Base-by-base conservation (phyloP, 1,284 basidiomycete genomes). In the Ustilago trichophora region DNA sequence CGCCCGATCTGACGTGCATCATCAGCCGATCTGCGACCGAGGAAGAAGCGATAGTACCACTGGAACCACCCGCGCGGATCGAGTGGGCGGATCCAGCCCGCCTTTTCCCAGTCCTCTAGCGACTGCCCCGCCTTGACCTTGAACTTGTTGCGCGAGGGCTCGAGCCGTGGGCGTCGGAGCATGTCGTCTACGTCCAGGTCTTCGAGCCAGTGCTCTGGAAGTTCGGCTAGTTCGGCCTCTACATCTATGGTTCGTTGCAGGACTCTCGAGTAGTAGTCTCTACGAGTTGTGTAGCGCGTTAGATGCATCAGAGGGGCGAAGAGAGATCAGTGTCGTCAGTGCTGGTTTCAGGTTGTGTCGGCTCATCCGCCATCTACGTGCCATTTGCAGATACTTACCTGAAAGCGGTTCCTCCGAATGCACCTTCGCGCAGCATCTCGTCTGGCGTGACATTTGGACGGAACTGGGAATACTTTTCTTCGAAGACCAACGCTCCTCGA, bases 1-100 rank as follows among this genome's bases (percentile, higher is more conserved):
- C 84, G 57, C 42, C 77, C 72, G 21, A 85, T 82, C 63, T 85
- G 84, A 32, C 84, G 45, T 49, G 81, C 82, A 69, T 85, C 84
- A 62, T 85, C 84, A 10, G 67, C 75, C 27, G 80, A 82, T 44
- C 84, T 53, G 42, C 84, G 69, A 0, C 84, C 84, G n/a, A 80
- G 72, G 70, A 82, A 84, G 72, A 84, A 85, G 13, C 83, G 73
- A 15, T 76, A 68, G 76, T 85, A 85, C 75, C 67, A 74, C 41
- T 74, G 73, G 53, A 83, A 84, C 84, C 84, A 85, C 15, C 84
- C 84, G 21, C 84, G 55, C 7, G 84, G 83, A 76, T 85, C 84
- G 10, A 77, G 81, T 4, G 55, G 35, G 60, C 81, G 81, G 18
- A 85, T 82, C 84, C 84, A 85, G 2, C 84, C 83, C 6, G 81